Percentiles rank a stretch among this genome's conserved stretches.
Evolutionary conservation across 164 flowering plant genomes (phyloP).

Genomic region (Buxus sempervirens): DNA sequence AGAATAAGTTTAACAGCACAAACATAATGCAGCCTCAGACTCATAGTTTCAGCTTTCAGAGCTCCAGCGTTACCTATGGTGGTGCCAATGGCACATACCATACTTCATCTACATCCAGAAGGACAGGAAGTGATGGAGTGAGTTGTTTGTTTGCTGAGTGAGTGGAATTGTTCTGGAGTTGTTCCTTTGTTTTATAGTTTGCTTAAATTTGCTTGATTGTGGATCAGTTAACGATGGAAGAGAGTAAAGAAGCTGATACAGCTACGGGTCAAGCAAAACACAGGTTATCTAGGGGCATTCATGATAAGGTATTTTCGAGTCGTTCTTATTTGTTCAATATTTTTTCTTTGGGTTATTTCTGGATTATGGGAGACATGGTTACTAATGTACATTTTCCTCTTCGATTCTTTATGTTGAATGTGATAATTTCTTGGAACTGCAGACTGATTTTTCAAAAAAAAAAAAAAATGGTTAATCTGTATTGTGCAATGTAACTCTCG

Average conservation of each 20-base stretch:
- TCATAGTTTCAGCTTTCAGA: slow-evolving; percentile 50
- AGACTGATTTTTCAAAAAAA: neutral
- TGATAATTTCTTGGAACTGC: neutral
- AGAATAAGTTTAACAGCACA: slow-evolving; percentile 20
- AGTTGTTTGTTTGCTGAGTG: slow-evolving; percentile 14
- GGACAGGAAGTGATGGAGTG: slow-evolving; percentile 86
- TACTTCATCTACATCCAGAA: slow-evolving; percentile 68
- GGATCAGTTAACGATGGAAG: slow-evolving; percentile 63
- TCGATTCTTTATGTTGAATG: neutral
- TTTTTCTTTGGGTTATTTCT: neutral
- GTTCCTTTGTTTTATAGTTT: slow-evolving; percentile 2
- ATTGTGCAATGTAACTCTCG: neutral
- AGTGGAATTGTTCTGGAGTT: neutral
- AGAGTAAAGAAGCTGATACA: slow-evolving; percentile 73
- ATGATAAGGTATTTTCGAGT: slow-evolving; percentile 51
- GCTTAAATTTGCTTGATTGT: slow-evolving; percentile 10
- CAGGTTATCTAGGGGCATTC: slow-evolving; percentile 71
- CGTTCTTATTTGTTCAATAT: neutral
- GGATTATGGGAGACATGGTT: neutral
- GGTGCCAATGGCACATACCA: slow-evolving; percentile 86
- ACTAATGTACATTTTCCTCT: neutral
- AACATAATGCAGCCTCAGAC: slow-evolving; percentile 28
- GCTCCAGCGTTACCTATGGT: slow-evolving; percentile 79
- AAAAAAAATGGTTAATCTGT: neutral
- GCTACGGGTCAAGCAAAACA: slow-evolving; percentile 77